Conservation (phyloP, 2,329 filamentous ascomycete species). For the Talaromyces marneffei region DNA sequence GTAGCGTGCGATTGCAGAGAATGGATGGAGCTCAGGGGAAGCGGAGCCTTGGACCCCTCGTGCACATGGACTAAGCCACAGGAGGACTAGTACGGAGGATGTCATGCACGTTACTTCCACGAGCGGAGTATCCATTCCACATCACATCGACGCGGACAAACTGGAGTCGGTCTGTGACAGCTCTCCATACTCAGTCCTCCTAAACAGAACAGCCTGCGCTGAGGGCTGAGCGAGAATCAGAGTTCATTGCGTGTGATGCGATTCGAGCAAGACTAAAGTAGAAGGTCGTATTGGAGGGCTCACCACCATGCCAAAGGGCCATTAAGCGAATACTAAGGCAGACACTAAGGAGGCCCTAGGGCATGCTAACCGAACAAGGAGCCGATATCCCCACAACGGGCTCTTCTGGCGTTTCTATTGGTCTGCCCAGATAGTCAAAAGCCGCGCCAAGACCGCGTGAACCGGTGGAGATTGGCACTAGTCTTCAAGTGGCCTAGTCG, state of each 20-base stretch:
- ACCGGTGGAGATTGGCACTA: slow-evolving; percentile 1
- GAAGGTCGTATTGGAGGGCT: background rate
- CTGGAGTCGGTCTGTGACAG: too few relatives aligned
- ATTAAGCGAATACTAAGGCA: background rate
- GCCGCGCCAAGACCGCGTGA: background rate
- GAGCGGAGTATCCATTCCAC: background rate
- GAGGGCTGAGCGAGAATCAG: background rate
- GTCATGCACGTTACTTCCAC: background rate
- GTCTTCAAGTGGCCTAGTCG: background rate
- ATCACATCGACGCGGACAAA: background rate
- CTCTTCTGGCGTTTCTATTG: background rate
- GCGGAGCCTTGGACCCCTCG: slow-evolving; percentile 4
- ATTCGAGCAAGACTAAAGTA: background rate
- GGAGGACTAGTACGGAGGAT: background rate
- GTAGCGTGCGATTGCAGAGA: too few relatives aligned
- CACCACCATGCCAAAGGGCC: background rate
- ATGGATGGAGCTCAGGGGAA: background rate
- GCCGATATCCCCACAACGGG: background rate
- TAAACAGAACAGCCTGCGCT: too few relatives aligned
- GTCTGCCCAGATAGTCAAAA: background rate
- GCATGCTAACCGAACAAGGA: background rate
- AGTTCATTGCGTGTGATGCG: background rate
- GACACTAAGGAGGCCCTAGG: background rate
- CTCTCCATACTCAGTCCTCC: too few relatives aligned
- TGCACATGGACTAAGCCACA: background rate